Evolutionary conservation across 2,329 filamentous ascomycete species (phyloP).

Genomic region (Seiridium unicorne): DNA sequence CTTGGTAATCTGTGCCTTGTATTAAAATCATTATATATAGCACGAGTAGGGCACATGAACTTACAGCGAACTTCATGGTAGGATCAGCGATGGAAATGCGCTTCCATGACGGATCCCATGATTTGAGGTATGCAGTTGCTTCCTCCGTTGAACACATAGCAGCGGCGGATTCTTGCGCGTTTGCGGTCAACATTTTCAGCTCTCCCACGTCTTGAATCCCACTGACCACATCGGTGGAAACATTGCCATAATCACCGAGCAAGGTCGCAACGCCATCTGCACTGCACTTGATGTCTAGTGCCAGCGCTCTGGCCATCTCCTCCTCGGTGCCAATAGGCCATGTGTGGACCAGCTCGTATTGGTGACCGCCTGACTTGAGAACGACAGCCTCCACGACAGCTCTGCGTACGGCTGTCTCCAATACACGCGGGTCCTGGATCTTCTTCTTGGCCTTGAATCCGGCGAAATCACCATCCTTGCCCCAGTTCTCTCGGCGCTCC

Average conservation of each 20-base stretch:
- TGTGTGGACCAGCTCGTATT: constrained; percentile 16
- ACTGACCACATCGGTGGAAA: constrained; percentile 31
- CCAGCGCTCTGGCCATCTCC: constrained; percentile 33
- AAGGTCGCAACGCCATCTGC: constrained; percentile 39
- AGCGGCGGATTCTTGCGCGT: background rate
- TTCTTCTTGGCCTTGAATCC: constrained; percentile 40
- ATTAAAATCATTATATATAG: constrained; percentile 12
- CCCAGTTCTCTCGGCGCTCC: constrained; percentile 53
- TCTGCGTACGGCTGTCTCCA: constrained; percentile 48
- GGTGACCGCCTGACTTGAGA: constrained; percentile 32
- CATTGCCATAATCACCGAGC: constrained; percentile 31
- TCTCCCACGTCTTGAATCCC: constrained; percentile 20
- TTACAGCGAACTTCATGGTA: constrained; percentile 70
- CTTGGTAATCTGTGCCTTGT: constrained; percentile 66
- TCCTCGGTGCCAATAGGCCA: constrained; percentile 26
- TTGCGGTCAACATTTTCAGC: background rate
- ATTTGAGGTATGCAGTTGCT: constrained; percentile 38
- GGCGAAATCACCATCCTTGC: constrained; percentile 39
- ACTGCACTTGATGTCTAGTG: constrained; percentile 34
- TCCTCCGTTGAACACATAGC: constrained; percentile 31
- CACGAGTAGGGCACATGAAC: constrained; percentile 28
- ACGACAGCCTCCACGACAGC: constrained; percentile 53
- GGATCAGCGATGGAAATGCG: constrained; percentile 54
- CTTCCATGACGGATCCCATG: constrained; percentile 58
- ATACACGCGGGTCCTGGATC: constrained; percentile 39